Evolutionary conservation across 257 asterid genomes (phyloP).

Genomic region (Nicotiana knightiana): DNA sequence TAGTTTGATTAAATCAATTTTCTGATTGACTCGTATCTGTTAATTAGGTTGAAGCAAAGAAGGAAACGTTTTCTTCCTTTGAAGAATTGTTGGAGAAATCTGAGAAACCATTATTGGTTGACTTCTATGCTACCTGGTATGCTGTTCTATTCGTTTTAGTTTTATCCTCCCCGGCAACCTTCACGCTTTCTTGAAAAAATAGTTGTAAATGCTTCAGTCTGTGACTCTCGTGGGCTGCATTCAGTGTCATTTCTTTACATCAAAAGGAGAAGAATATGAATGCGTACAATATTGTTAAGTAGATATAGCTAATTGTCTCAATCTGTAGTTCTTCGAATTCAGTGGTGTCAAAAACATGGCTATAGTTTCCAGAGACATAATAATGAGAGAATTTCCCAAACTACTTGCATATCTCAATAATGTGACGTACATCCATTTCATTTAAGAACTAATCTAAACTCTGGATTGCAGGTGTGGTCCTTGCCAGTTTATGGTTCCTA

Average conservation of each 20-base stretch:
- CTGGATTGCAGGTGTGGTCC: conserved; percentile 86
- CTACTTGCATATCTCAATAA: not conserved
- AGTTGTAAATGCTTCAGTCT: not conserved
- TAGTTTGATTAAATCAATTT: not conserved
- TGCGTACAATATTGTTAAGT: not conserved
- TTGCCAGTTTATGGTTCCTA: conserved; percentile 90
- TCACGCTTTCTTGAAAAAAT: not conserved
- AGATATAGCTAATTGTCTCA: not conserved
- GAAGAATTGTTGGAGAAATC: conserved; percentile 72
- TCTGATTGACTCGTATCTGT: not conserved
- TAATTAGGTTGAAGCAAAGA: conserved; percentile 77
- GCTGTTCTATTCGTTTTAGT: not conserved
- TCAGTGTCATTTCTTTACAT: not conserved
- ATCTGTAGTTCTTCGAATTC: not conserved
- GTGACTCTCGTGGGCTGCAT: not conserved
- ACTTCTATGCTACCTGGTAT: conserved; percentile 98
- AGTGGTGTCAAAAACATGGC: not conserved
- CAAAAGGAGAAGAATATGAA: not conserved
- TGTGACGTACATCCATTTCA: not conserved
- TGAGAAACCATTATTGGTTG: conserved; percentile 83
- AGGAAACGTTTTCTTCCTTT: conserved; percentile 70
- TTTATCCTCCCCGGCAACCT: not conserved
- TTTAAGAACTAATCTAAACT: not conserved
- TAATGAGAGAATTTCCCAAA: not conserved
- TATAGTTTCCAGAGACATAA: not conserved